These are phyloP conservation scores for Xylaria venustula DNA, from an alignment of 495 filamentous ascomycete species.

Conservation along the genomic window DNA sequence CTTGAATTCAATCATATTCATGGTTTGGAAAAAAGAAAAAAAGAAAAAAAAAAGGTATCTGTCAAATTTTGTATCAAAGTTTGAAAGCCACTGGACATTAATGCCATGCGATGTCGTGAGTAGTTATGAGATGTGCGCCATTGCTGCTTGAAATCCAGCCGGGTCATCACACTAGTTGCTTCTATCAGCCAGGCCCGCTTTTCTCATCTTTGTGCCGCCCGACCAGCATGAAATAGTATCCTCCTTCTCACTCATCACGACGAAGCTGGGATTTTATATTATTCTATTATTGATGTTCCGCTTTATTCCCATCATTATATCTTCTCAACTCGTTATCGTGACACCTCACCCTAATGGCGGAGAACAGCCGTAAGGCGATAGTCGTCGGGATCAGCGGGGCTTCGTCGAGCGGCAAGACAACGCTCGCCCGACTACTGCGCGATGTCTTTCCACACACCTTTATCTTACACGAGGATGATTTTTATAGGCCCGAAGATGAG, in stretches of 20 bases:
- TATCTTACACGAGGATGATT: conserved; percentile 91
- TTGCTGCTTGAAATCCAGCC: no score
- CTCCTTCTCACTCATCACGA: not conserved
- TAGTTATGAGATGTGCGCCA: no score
- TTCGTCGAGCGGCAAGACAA: conserved; percentile 79
- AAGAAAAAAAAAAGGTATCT: no score
- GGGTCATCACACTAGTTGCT: no score
- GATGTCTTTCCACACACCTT: conserved; percentile 69
- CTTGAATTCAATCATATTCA: no score
- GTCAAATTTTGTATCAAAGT: no score
- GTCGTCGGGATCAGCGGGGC: conserved; percentile 73
- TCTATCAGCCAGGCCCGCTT: conserved; percentile 3
- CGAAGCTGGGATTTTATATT: not conserved
- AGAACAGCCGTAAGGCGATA: conserved; percentile 43
- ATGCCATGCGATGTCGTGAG: no score
- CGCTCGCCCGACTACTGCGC: conserved; percentile 70
- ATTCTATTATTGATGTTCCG: not conserved
- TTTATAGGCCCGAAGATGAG: conserved; percentile 76
- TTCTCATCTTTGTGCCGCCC: not conserved
- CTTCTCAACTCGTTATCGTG: not conserved
- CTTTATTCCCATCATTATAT: not conserved
- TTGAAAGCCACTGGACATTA: no score
- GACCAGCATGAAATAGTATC: not conserved
- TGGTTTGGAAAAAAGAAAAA: no score
- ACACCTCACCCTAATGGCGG: not conserved